Conservation (phyloP, 2,329 filamentous ascomycete species). For the Teratosphaeria epicoccoides region DNA sequence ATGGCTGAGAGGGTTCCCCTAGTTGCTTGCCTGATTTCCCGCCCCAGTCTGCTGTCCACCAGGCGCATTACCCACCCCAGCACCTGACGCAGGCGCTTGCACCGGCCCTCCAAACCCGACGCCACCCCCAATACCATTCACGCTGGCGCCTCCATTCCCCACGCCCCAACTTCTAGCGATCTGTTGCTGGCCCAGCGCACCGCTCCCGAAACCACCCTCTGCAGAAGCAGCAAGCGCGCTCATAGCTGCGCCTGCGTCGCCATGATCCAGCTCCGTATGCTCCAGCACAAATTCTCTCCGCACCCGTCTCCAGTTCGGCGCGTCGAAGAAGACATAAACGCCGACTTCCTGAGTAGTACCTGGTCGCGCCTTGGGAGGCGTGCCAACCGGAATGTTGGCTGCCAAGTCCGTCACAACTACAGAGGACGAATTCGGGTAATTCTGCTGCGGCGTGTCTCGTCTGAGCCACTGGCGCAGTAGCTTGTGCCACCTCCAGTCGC, state of each 20-base stretch:
- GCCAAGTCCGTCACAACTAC: constrained; percentile 20
- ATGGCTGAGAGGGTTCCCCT: background rate
- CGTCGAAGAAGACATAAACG: constrained; percentile 46
- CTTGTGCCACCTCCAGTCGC: constrained; percentile 47
- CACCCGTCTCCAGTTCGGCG: constrained; percentile 42
- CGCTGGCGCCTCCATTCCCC: background rate
- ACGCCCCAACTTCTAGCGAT: background rate
- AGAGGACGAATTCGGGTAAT: constrained; percentile 13
- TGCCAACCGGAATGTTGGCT: constrained; percentile 15
- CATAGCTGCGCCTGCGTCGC: constrained; percentile 8
- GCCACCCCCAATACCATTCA: background rate
- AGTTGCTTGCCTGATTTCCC: background rate
- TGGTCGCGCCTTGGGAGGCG: constrained; percentile 32
- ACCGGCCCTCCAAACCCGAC: background rate
- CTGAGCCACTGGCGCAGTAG: constrained; percentile 45
- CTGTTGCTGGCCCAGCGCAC: background rate
- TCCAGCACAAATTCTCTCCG: constrained; percentile 43
- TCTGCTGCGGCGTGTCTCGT: constrained; percentile 33
- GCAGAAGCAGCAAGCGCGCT: background rate
- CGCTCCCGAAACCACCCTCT: background rate
- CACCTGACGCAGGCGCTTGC: background rate
- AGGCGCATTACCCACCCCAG: background rate
- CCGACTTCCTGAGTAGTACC: constrained; percentile 40
- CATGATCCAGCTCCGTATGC: constrained; percentile 41
- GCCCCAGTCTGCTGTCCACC: background rate